Evolutionary conservation across 441 rosid genomes (phyloP).

Genomic region (Capsella rubella): DNA sequence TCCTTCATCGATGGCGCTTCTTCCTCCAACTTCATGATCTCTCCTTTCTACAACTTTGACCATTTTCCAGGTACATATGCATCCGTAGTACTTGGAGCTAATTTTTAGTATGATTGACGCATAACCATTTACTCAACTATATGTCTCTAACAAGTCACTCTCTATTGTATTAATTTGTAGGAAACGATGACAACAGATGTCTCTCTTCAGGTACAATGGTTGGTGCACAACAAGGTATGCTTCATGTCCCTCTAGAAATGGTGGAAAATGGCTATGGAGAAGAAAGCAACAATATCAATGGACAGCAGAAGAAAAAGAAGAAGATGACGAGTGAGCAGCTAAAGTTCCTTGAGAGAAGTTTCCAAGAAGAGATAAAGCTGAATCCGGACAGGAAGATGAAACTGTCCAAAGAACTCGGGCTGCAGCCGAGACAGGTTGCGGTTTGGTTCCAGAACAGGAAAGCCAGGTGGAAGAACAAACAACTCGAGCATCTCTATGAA

Average conservation of each 20-base stretch:
- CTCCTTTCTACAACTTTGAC: constrained; percentile 32
- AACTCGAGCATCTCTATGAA: constrained; percentile 77
- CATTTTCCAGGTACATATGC: constrained; percentile 16
- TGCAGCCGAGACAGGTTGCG: constrained; percentile 88
- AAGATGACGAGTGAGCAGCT: constrained; percentile 72
- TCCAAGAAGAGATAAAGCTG: constrained; percentile 84
- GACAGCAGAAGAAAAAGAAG: constrained; percentile 71
- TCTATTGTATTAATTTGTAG: not conserved
- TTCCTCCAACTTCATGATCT: constrained; percentile 35
- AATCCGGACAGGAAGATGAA: constrained; percentile 87
- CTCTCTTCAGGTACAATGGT: constrained; percentile 52
- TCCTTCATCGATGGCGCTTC: constrained; percentile 36
- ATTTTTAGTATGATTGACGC: not conserved
- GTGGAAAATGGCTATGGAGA: constrained; percentile 40
- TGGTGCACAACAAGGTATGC: constrained; percentile 42
- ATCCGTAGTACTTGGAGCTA: not conserved
- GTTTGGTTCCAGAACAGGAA: constrained; percentile 97
- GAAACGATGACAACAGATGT: constrained; percentile 46
- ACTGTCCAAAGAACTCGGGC: constrained; percentile 81
- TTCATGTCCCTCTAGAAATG: constrained; percentile 41
- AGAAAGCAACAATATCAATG: constrained; percentile 43
- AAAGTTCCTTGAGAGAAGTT: constrained; percentile 76
- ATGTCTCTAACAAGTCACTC: not conserved
- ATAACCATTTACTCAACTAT: not conserved
- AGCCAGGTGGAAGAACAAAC: constrained; percentile 93